Evolutionary conservation across 2,329 filamentous ascomycete species (phyloP).

Genomic region (Corinectria fuckeliana): DNA sequence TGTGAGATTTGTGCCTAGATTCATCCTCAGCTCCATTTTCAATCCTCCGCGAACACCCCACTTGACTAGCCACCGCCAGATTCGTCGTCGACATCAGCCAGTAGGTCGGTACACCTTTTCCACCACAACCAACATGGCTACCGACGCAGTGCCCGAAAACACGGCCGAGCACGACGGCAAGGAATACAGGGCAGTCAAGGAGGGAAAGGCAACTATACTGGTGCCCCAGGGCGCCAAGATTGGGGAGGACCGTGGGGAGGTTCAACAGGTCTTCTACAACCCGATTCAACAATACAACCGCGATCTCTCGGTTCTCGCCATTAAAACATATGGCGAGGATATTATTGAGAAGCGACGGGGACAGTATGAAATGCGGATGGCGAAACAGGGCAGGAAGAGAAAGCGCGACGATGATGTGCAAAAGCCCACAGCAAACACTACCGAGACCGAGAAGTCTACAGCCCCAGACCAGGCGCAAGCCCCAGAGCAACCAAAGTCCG

Average conservation of each 20-base stretch:
- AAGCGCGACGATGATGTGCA: conserved; percentile 51
- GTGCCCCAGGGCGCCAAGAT: conserved; percentile 55
- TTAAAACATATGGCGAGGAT: conserved; percentile 85
- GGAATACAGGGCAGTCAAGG: conserved; percentile 58
- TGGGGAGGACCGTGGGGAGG: conserved; percentile 61
- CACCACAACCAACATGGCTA: conserved; percentile 31
- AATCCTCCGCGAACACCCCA: background rate
- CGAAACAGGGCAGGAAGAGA: conserved; percentile 53
- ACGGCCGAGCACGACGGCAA: conserved; percentile 50
- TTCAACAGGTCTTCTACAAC: conserved; percentile 94
- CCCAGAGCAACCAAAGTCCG: conserved; percentile 18
- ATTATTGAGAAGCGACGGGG: conserved; percentile 53
- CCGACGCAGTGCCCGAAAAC: conserved; percentile 25
- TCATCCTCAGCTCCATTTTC: background rate
- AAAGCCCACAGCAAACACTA: conserved; percentile 20
- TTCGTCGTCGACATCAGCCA: conserved; percentile 7
- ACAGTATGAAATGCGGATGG: conserved; percentile 49
- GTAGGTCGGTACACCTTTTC: conserved; percentile 23
- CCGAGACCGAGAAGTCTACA: conserved; percentile 4
- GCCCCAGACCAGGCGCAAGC: conserved; percentile 21
- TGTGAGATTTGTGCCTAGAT: conserved; percentile 7
- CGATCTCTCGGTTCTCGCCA: conserved; percentile 89
- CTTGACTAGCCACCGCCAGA: conserved; percentile 3
- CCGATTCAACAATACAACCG: conserved; percentile 99
- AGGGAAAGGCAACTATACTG: conserved; percentile 64